A percentile compares a stretch with the other conserved stretches of the same genome.
phyloP scores from a whole-genome alignment of 1,284 basidiomycete genomes.

The Exobasidium cylindrosporum region DNA sequence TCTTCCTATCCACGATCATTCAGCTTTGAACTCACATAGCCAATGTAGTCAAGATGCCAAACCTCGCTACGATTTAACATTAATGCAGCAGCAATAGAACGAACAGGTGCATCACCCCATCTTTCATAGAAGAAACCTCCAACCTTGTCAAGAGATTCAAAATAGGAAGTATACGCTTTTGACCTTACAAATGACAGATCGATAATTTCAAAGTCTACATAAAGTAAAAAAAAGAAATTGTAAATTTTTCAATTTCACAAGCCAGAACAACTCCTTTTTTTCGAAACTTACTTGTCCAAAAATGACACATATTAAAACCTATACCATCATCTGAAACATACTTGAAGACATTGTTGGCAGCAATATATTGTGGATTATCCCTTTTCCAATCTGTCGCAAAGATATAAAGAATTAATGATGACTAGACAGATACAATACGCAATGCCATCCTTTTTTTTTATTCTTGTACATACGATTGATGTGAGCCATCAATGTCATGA shows the following conservation, averaged over 20 bases:
- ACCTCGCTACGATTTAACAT: constrained; percentile 9
- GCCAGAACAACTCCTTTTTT: too few relatives aligned
- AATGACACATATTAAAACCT: constrained; percentile 20
- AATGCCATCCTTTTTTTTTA: not conserved
- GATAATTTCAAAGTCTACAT: constrained; percentile 15
- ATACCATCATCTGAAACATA: constrained; percentile 14
- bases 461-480: not conserved
- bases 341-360: not conserved
- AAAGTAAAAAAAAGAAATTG: not conserved
- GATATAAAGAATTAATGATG: too few relatives aligned
- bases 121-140: constrained; percentile 19
- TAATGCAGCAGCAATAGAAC: constrained; percentile 13
- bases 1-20: not conserved
- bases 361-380: not conserved
- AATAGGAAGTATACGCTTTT: constrained; percentile 11
- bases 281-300: constrained; percentile 11
- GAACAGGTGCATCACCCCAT: constrained; percentile 18
- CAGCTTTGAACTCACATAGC: constrained; percentile 10
- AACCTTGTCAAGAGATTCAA: constrained; percentile 10
- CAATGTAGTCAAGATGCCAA: constrained; percentile 7
- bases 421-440: not conserved
- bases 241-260: not conserved
- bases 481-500: constrained; percentile 6
- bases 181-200: constrained; percentile 13
- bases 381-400: constrained; percentile 1